Evolutionary conservation across 2,329 filamentous ascomycete genomes (phyloP), one percentile per base, ranked within the genome.

Genomic region (Botryotinia narcissicola): DNA sequence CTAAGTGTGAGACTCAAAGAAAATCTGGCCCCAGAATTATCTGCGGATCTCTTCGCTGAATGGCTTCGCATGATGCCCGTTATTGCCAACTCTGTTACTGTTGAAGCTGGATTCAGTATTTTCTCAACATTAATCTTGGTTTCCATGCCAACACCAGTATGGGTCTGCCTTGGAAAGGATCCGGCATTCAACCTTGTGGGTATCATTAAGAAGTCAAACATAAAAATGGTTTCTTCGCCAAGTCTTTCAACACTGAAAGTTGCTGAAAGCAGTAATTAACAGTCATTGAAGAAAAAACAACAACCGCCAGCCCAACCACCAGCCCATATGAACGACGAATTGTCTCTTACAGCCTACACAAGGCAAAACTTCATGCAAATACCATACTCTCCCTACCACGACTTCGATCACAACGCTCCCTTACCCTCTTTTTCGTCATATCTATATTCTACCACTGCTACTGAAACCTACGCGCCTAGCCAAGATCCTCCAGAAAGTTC

Each of bases 361-460:
- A 14, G 3, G 0, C 46, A 48, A 5, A 12, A 25, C 0, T 25
- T 0, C 14, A 51, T 25, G 46, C 22, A 25, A 51, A n/a, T 12
- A 3, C 22, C 46, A 51, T 51, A 1, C 10, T 12, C 22, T 25
- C n/a, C 12, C 1, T 4, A 25, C 9, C 1, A 0, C 6, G 22
- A 4, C 22, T 51, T 51, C 22, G 10, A 12, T 51, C 1, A 51
- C 4, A 51, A 3, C 22, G 14, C 22, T 25, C 4, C 46, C 10
- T 6, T 25, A 1, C 10, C 22, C 4, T 6, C 3, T 51, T 1
- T 1, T 25, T 25, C 10, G 22, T n/a, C 10, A 25, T 8, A 48
- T 48, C 3, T 12, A 3, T 12, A 22, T 48, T 25, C 22, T 25
- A 10, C 20, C 46, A 0, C 9, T 22, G 22, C 22, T 48, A 22